Conservation (phyloP, 306 rosid species). For the Vachellia collinsii region DNA sequence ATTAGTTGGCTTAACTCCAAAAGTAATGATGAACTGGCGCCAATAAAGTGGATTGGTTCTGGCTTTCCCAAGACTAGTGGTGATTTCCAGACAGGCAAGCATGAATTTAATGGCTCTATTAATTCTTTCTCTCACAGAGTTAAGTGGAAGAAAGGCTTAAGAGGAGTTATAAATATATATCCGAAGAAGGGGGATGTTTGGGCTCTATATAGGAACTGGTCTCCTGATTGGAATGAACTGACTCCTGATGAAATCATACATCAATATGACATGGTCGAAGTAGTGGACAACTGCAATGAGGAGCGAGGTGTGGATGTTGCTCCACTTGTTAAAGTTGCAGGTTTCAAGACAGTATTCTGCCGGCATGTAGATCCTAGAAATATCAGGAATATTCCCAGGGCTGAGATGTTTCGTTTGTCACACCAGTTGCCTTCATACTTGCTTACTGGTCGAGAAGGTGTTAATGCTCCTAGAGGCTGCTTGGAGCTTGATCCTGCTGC, state of each 20-base stretch:
- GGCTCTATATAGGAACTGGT: constrained; percentile 93
- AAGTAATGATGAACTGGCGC: constrained; percentile 59
- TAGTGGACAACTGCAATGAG: constrained; percentile 69
- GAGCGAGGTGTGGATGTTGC: constrained; percentile 68
- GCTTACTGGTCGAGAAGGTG: constrained; percentile 75
- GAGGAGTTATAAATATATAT: constrained; percentile 66
- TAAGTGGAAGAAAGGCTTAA: constrained; percentile 61
- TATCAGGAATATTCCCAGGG: constrained; percentile 61
- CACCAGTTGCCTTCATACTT: constrained; percentile 78
- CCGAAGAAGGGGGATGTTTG: constrained; percentile 91
- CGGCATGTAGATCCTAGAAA: constrained; percentile 64
- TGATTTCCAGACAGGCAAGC: constrained; percentile 65
- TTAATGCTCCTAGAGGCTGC: constrained; percentile 83
- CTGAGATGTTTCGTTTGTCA: constrained; percentile 83
- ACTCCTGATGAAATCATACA: constrained; percentile 67
- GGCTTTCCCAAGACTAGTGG: constrained; percentile 84
- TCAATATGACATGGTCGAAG: constrained; percentile 81
- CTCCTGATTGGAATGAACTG: constrained; percentile 81
- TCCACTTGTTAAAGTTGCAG: constrained; percentile 88
- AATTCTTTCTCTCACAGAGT: constrained; percentile 83
- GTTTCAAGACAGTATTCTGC: constrained; percentile 82
- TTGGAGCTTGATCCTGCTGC: constrained; percentile 96
- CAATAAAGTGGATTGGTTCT: constrained; percentile 65
- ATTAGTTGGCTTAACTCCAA: constrained; percentile 79
- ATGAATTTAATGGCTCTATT: constrained; percentile 52